Evolutionary conservation across 257 asterid species (phyloP).

Genomic region (Perilla frutescens): DNA sequence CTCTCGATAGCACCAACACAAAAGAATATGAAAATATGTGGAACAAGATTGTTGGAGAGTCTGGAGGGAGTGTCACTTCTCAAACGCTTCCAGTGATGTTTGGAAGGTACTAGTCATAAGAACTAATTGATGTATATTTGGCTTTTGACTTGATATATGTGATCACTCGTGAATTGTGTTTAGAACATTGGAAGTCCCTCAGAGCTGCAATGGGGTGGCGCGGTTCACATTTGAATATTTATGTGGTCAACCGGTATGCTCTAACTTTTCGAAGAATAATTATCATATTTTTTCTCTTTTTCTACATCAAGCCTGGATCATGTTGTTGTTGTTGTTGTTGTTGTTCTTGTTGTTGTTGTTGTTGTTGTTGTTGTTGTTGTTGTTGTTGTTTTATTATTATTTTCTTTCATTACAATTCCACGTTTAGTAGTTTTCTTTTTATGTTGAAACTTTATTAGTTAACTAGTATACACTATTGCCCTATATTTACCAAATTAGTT

Average conservation of each 20-base stretch:
- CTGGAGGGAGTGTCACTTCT: conserved; percentile 61
- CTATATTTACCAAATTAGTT: too few species aligned
- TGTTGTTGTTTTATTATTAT: not conserved
- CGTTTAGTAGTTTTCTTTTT: not conserved
- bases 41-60: conserved; percentile 54
- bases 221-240: conserved; percentile 82
- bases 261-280: conserved; percentile 11
- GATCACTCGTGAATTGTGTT: conserved; percentile 19
- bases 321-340: too few species aligned
- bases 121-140: conserved; percentile 16
- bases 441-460: not conserved
- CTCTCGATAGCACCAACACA: conserved; percentile 56
- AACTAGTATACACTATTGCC: too few species aligned
- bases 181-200: conserved; percentile 83
- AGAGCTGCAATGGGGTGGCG: conserved; percentile 87
- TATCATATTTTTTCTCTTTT: conserved; percentile 1
- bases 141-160: conserved; percentile 26
- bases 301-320: conserved; percentile 8
- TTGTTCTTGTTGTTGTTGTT: not conserved
- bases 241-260: conserved; percentile 86
- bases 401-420: not conserved
- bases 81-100: conserved; percentile 88
- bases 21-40: conserved; percentile 66
- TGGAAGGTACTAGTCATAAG: conserved; percentile 64
- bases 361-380: too few species aligned